phyloP scores from a whole-genome alignment of 352 stramenopile species.

The Blastocystis sp. region DNA sequence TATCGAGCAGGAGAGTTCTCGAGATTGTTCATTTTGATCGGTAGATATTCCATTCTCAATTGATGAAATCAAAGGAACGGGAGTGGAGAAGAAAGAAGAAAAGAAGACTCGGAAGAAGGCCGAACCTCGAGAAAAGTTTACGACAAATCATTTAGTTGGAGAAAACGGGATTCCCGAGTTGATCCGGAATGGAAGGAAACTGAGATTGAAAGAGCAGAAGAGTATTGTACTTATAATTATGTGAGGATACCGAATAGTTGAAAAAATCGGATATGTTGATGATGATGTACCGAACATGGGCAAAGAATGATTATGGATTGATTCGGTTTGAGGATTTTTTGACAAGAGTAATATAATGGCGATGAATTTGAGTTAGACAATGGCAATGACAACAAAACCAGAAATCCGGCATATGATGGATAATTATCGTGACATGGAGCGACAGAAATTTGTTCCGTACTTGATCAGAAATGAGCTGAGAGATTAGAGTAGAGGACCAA shows the following conservation, averaged over 20 bases:
- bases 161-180: background rate
- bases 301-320: background rate
- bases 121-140: background rate
- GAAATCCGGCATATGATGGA: background rate
- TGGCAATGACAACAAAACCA: background rate
- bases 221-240: background rate
- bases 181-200: background rate
- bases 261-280: background rate
- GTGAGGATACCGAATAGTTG: background rate
- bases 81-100: background rate
- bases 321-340: background rate
- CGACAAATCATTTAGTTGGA: background rate
- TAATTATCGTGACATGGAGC: constrained; percentile 21
- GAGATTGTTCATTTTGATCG: too few species aligned
- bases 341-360: background rate
- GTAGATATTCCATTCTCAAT: background rate
- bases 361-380: background rate
- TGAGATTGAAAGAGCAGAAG: background rate
- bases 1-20: too few species aligned
- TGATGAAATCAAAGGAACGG: background rate
- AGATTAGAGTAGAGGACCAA: background rate
- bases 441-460: background rate
- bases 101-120: background rate
- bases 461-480: background rate
- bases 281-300: background rate